These are phyloP conservation scores for Lepiota venenata DNA, from an alignment of 768 basidiomycete genomes.

Conservation along the genomic window DNA sequence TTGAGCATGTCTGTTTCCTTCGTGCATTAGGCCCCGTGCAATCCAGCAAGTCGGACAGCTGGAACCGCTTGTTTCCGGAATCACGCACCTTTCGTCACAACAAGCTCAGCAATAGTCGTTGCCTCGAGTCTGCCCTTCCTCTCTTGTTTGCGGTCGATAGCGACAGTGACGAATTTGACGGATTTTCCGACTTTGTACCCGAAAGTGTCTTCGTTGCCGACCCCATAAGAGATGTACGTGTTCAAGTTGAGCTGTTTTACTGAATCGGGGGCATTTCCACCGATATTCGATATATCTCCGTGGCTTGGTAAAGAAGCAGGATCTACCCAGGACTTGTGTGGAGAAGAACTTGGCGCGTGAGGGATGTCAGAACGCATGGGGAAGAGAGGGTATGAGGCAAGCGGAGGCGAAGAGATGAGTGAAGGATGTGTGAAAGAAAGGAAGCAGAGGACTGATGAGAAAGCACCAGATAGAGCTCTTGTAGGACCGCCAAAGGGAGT, in stretches of 20 bases:
- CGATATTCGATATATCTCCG: conserved; percentile 51
- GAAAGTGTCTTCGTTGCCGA: conserved; percentile 59
- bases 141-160: conserved; percentile 42
- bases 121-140: conserved; percentile 55
- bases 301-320: conserved; percentile 58
- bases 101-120: conserved; percentile 57
- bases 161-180: conserved; percentile 60
- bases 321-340: conserved; percentile 52
- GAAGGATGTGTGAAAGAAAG: not conserved
- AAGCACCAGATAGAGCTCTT: conserved; percentile 1
- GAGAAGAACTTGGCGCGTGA: not conserved
- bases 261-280: conserved; percentile 59
- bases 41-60: not conserved
- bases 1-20: conserved; percentile 60
- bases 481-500: not conserved
- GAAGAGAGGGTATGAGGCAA: not conserved
- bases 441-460: not conserved
- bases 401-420: too few relatives aligned
- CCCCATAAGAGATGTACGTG: conserved; percentile 68
- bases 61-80: conserved; percentile 8
- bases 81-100: conserved; percentile 55
- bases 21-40: not conserved
- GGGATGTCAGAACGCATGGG: conserved; percentile 7
- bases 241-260: conserved; percentile 68
- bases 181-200: conserved; percentile 58